Percentiles rank a stretch among this genome's conserved stretches.
These are phyloP conservation scores for Auricularia sp. DNA, from an alignment of 768 basidiomycete species.

Conservation along the genomic window DNA sequence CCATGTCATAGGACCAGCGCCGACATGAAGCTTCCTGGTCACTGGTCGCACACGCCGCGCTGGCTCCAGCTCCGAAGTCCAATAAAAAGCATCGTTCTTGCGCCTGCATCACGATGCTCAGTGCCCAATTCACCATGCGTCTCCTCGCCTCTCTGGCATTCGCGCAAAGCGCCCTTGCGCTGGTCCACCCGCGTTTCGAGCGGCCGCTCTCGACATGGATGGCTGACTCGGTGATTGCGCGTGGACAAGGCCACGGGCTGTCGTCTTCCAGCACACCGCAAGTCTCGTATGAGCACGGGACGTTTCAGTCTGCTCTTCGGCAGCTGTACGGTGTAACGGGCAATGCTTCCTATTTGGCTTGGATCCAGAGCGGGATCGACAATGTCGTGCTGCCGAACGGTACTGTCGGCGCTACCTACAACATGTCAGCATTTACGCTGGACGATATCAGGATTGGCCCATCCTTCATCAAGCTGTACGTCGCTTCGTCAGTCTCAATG, in stretches of 20 bases:
- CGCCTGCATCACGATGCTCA: no score
- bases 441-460: conserved; percentile 29
- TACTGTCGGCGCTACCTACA: conserved; percentile 29
- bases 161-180: neutral
- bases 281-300: conserved; percentile 33
- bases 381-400: conserved; percentile 31
- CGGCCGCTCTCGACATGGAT: conserved; percentile 22
- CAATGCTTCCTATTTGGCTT: conserved; percentile 32
- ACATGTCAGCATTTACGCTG: conserved; percentile 25
- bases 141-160: neutral
- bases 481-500: neutral
- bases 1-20: no score
- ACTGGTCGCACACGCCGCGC: no score
- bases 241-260: conserved; percentile 35
- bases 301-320: conserved; percentile 31
- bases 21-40: no score
- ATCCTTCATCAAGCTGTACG: conserved; percentile 30
- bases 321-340: conserved; percentile 31
- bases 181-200: neutral
- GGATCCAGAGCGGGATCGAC: conserved; percentile 27
- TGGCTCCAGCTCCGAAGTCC: no score
- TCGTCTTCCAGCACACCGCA: conserved; percentile 19
- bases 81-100: no score
- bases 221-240: conserved; percentile 33
- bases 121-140: neutral